Percentiles rank a stretch among this genome's conserved stretches.
These are phyloP conservation scores for Saccharum officinarum DNA, from an alignment of 176 grass and related monocot genomes.

Conservation along the genomic window DNA sequence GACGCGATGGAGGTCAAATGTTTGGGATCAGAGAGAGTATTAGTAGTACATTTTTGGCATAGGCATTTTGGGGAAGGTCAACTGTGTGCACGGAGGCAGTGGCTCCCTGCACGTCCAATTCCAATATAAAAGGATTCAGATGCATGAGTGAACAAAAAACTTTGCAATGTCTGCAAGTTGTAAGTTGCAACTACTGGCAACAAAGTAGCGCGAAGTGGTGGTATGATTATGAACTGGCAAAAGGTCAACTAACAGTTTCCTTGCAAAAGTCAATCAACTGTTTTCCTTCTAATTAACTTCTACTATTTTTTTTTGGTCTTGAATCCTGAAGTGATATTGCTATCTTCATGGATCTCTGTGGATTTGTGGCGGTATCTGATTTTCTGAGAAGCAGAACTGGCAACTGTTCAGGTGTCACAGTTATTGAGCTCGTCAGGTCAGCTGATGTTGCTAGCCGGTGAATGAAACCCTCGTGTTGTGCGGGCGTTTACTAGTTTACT, in stretches of 20 bases:
- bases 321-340: not conserved
- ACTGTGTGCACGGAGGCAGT: not conserved
- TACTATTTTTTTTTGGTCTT: too few species aligned
- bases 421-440: too few species aligned
- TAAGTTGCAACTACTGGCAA: not conserved
- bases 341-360: not conserved
- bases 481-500: too few species aligned
- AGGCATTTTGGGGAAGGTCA: conserved; percentile 23
- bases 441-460: too few species aligned
- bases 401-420: too few species aligned
- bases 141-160: not conserved
- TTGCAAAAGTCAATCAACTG: not conserved
- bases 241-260: not conserved
- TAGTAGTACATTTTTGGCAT: not conserved
- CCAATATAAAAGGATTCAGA: not conserved
- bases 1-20: not conserved
- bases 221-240: conserved; percentile 1
- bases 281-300: not conserved
- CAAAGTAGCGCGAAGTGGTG: not conserved
- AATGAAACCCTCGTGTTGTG: too few species aligned
- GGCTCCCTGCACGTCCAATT: not conserved
- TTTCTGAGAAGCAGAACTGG: too few species aligned
- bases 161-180: not conserved
- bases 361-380: not conserved
- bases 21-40: not conserved